These are phyloP conservation scores for Xerocomus brunneocitrinus DNA, from an alignment of 768 basidiomycete species.

Conservation along the genomic window DNA sequence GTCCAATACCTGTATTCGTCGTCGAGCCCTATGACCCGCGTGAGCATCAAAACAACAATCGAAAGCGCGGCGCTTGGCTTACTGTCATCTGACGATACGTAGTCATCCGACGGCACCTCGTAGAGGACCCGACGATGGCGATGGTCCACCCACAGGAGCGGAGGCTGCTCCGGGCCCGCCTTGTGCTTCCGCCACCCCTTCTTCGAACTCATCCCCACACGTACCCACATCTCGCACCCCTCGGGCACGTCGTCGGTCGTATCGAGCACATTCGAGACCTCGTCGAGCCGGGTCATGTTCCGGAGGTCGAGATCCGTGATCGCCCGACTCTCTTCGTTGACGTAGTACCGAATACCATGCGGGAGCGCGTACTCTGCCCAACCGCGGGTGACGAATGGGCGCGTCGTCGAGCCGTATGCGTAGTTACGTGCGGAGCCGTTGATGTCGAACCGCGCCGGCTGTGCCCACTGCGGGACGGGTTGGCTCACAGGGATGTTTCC, in stretches of 20 bases:
- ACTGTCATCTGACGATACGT: slow-evolving; percentile 38
- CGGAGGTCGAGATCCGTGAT: slow-evolving; percentile 73
- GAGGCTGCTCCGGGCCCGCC: slow-evolving; percentile 33
- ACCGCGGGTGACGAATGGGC: slow-evolving; percentile 40
- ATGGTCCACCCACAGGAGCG: slow-evolving; percentile 66
- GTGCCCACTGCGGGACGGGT: slow-evolving; percentile 28
- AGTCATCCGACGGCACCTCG: slow-evolving; percentile 38
- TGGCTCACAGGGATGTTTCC: slow-evolving; percentile 20
- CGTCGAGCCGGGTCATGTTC: slow-evolving; percentile 43
- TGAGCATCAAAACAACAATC: not conserved
- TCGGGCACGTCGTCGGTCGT: slow-evolving; percentile 30
- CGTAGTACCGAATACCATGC: slow-evolving; percentile 65
- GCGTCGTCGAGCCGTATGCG: slow-evolving; percentile 23
- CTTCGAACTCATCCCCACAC: slow-evolving; percentile 34
- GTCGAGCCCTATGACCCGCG: slow-evolving; percentile 50
- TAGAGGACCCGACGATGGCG: slow-evolving; percentile 46
- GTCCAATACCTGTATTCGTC: slow-evolving; percentile 80
- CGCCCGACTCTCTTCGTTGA: slow-evolving; percentile 54
- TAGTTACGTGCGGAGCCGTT: slow-evolving; percentile 30
- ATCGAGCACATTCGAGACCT: slow-evolving; percentile 31
- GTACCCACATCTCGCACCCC: slow-evolving; percentile 63
- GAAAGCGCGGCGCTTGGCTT: slow-evolving; percentile 9
- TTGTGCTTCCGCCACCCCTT: slow-evolving; percentile 28
- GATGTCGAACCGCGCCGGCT: slow-evolving; percentile 19
- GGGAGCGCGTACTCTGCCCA: slow-evolving; percentile 79